Percentiles rank a stretch among this genome's conserved stretches.
These are phyloP conservation scores for Mucor plumbeus DNA, from an alignment of 371 early-diverging fungal species.

Conservation along the genomic window DNA sequence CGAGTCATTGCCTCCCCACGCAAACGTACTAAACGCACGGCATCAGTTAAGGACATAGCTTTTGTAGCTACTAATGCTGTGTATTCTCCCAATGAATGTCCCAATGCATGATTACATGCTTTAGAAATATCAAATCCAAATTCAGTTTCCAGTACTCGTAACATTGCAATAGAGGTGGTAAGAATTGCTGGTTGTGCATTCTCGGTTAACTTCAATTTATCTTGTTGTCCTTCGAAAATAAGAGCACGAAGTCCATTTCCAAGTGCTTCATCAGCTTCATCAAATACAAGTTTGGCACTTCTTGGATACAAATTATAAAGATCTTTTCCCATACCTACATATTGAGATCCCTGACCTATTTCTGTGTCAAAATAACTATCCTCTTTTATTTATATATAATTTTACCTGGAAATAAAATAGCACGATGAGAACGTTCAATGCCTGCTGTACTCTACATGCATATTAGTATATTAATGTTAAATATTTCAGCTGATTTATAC, in stretches of 20 bases:
- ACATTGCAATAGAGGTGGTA: constrained; percentile 86
- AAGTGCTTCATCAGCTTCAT: constrained; percentile 88
- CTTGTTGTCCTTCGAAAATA: constrained; percentile 87
- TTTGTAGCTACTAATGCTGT: constrained; percentile 85
- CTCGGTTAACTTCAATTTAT: constrained; percentile 78
- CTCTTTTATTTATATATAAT: background rate
- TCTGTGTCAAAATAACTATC: background rate
- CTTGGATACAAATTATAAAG: constrained; percentile 74
- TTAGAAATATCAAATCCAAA: constrained; percentile 79
- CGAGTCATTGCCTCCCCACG: constrained; percentile 90
- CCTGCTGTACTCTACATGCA: constrained; percentile 51
- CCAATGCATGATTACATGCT: constrained; percentile 79
- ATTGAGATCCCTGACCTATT: constrained; percentile 87
- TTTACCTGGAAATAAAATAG: constrained; percentile 61
- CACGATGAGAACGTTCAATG: constrained; percentile 58
- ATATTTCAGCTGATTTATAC: constrained; percentile 5
- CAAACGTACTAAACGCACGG: constrained; percentile 80
- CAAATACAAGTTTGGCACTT: constrained; percentile 82
- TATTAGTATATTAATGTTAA: background rate
- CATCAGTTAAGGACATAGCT: constrained; percentile 78
- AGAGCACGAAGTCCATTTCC: constrained; percentile 69
- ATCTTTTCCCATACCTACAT: constrained; percentile 93
- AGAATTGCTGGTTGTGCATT: constrained; percentile 97
- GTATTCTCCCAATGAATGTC: constrained; percentile 97
- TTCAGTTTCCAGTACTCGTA: constrained; percentile 86